These are phyloP conservation scores for Colletotrichum sp. DNA, from an alignment of 2,329 filamentous ascomycete genomes.

Conservation along the genomic window DNA sequence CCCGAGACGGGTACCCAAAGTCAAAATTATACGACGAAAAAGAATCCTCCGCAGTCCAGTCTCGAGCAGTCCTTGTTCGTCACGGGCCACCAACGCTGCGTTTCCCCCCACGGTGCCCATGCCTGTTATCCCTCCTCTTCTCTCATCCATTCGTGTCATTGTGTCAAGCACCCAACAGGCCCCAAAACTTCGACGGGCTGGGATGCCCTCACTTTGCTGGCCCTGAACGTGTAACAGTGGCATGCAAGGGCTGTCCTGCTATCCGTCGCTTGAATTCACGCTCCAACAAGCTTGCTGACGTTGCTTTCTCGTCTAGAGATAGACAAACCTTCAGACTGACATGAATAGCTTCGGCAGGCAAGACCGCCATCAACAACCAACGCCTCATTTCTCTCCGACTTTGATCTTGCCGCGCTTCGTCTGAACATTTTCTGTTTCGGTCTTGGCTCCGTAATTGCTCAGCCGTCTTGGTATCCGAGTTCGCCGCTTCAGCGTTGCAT, in stretches of 20 bases:
- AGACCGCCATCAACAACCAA: background rate
- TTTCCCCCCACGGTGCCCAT: background rate
- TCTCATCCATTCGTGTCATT: background rate
- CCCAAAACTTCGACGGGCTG: background rate
- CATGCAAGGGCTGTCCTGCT: background rate
- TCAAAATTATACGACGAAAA: conserved; percentile 15
- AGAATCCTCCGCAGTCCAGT: background rate
- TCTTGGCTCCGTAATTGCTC: background rate
- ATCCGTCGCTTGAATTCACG: background rate
- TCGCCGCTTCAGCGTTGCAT: background rate
- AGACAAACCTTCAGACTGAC: background rate
- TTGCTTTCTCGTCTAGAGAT: background rate
- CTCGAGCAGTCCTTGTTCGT: background rate
- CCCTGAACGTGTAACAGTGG: background rate
- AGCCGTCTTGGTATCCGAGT: background rate
- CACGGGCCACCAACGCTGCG: background rate
- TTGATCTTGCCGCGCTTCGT: background rate
- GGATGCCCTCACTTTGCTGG: background rate
- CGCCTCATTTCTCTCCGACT: background rate
- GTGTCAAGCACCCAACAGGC: background rate
- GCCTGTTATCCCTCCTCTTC: background rate
- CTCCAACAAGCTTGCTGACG: background rate
- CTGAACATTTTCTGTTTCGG: background rate
- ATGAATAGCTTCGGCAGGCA: background rate
- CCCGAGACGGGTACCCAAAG: background rate